Evolutionary conservation across 192 early-diverging fungal genomes (phyloP).

Genomic region (Rhizophagus sp.): DNA sequence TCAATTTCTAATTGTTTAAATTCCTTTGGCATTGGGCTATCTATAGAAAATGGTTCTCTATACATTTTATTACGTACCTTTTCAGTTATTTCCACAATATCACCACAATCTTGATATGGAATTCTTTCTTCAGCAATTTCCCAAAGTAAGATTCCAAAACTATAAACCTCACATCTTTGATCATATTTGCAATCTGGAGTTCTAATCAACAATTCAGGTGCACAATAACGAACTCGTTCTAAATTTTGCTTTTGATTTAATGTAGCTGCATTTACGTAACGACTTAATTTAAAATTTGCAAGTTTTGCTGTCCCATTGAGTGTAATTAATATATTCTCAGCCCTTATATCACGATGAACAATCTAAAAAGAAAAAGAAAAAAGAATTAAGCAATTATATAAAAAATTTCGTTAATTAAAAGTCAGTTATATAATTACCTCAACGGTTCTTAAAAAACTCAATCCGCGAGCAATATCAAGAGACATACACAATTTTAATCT

Average conservation of each 20-base stretch:
- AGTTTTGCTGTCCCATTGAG: too few relatives aligned
- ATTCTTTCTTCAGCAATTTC: not conserved
- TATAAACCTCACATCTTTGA: not conserved
- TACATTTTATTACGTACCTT: not conserved
- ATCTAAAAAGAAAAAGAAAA: not conserved
- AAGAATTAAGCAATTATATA: too few relatives aligned
- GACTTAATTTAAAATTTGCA: too few relatives aligned
- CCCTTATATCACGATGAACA: conserved; percentile 25
- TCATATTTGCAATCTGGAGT: not conserved
- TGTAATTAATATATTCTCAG: conserved; percentile 23
- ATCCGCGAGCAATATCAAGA: conserved; percentile 23
- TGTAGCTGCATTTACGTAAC: too few relatives aligned
- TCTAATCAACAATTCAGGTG: not conserved
- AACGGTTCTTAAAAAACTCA: not conserved
- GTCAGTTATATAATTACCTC: too few relatives aligned
- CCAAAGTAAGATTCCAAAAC: not conserved
- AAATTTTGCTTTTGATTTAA: too few relatives aligned
- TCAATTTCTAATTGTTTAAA: not conserved
- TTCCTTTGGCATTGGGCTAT: not conserved
- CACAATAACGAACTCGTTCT: not conserved
- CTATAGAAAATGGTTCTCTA: not conserved
- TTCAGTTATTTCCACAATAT: not conserved
- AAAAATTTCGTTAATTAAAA: too few relatives aligned
- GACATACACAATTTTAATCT: conserved; percentile 7
- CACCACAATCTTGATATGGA: not conserved